These are phyloP conservation scores for Hyaloscypha finlandica DNA, from an alignment of 495 filamentous ascomycete genomes.

Conservation along the genomic window DNA sequence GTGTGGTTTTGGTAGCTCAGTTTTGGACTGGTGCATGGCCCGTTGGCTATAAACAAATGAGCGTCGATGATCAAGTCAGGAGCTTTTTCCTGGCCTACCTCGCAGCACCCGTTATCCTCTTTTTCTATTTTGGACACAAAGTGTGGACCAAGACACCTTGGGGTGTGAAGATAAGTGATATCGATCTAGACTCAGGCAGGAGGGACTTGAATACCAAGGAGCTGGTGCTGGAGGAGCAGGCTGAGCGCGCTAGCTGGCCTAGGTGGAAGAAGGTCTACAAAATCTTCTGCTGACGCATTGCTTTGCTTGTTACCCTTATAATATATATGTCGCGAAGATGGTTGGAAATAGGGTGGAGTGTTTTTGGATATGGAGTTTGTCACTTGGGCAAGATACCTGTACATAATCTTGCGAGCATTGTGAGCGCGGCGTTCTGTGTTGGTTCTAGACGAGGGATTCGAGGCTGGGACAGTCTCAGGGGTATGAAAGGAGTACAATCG, in stretches of 20 bases:
- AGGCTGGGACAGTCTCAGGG: no score
- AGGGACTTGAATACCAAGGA: constrained; percentile 80
- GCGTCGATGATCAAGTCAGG: constrained; percentile 46
- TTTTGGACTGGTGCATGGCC: constrained; percentile 93
- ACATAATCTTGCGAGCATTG: no score
- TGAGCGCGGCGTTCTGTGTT: no score
- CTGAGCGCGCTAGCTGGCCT: constrained; percentile 77
- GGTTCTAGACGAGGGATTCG: no score
- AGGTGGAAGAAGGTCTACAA: constrained; percentile 79
- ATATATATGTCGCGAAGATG: no score
- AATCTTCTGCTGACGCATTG: constrained; percentile 43
- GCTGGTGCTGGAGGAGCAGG: constrained; percentile 72
- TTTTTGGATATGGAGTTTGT: no score
- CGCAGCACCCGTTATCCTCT: constrained; percentile 74
- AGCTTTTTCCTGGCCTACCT: constrained; percentile 81
- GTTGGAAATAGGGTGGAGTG: no score
- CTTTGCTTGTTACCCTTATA: no score
- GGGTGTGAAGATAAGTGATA: constrained; percentile 63
- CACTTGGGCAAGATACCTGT: no score
- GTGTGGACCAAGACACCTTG: constrained; percentile 63
- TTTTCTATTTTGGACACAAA: constrained; percentile 78
- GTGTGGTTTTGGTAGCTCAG: constrained; percentile 82
- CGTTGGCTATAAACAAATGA: constrained; percentile 54
- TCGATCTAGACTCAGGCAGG: constrained; percentile 85
- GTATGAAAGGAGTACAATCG: no score